Conservation (phyloP, 345 rosid genomes). For the Reutealis trisperma region DNA sequence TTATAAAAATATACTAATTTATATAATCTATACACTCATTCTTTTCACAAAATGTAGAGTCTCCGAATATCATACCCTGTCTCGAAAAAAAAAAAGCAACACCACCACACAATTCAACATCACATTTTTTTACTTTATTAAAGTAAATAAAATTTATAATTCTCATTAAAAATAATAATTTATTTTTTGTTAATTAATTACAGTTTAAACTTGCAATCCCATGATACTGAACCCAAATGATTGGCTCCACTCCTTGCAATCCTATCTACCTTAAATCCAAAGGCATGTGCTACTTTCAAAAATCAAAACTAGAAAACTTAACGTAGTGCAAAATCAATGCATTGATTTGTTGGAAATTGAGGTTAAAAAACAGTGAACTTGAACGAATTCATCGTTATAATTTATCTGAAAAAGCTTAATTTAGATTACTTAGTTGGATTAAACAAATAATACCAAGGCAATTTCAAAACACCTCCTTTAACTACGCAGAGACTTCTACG, state of each 20-base stretch:
- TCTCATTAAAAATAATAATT: too few species aligned
- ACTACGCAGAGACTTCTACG: constrained; percentile 38
- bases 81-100: too few species aligned
- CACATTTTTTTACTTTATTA: too few species aligned
- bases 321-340: background rate
- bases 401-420: background rate
- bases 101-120: too few species aligned
- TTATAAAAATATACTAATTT: too few species aligned
- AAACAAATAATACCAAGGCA: constrained; percentile 18
- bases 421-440: background rate
- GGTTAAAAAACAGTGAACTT: background rate
- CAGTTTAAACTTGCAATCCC: too few species aligned
- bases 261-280: constrained; percentile 1
- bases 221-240: too few species aligned
- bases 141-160: too few species aligned
- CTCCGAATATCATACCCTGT: too few species aligned
- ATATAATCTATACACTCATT: too few species aligned
- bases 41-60: too few species aligned
- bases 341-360: background rate
- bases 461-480: constrained; percentile 25
- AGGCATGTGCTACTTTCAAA: constrained; percentile 6
- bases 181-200: too few species aligned
- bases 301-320: background rate
- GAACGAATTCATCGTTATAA: background rate
- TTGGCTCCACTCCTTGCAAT: background rate